Conservation (phyloP, 805 yeast species). For the Saccharomyces paradoxus region DNA sequence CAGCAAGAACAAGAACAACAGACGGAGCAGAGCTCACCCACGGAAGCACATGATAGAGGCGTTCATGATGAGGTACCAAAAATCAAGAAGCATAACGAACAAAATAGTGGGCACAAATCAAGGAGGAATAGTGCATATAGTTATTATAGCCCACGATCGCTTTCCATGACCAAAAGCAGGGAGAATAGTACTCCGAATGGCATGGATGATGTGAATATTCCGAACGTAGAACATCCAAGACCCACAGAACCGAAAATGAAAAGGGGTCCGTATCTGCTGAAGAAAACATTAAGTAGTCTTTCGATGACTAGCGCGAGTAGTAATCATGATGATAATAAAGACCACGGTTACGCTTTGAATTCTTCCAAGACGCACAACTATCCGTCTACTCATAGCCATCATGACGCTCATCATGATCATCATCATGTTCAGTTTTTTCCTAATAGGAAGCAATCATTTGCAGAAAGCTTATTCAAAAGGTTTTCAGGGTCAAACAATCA, state of each 20-base stretch:
- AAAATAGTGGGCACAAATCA: neutral
- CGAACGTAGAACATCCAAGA: neutral
- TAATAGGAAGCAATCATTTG: slow-evolving; percentile 22
- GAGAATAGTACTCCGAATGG: slow-evolving; percentile 1
- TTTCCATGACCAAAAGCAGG: slow-evolving; percentile 2
- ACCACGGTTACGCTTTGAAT: neutral
- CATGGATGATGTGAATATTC: neutral
- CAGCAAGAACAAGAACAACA: neutral
- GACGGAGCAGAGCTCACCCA: neutral
- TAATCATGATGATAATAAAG: neutral
- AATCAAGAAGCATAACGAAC: slow-evolving; percentile 5
- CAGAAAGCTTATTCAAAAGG: slow-evolving; percentile 20
- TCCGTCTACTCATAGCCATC: neutral
- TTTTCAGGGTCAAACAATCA: slow-evolving; percentile 10
- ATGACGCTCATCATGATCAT: neutral
- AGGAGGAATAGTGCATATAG: slow-evolving; percentile 2
- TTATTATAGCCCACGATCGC: slow-evolving; percentile 1
- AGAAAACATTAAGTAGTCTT: slow-evolving; percentile 20
- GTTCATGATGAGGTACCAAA: slow-evolving; percentile 8
- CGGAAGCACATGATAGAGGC: slow-evolving; percentile 1
- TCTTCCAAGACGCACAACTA: neutral
- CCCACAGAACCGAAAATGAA: slow-evolving; percentile 6
- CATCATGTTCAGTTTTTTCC: slow-evolving; percentile 5
- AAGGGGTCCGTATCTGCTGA: slow-evolving; percentile 10
- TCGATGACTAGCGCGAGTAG: slow-evolving; percentile 11